phyloP scores from a whole-genome alignment of 208 protist genomes.

The Trypanosoma congolense region DNA sequence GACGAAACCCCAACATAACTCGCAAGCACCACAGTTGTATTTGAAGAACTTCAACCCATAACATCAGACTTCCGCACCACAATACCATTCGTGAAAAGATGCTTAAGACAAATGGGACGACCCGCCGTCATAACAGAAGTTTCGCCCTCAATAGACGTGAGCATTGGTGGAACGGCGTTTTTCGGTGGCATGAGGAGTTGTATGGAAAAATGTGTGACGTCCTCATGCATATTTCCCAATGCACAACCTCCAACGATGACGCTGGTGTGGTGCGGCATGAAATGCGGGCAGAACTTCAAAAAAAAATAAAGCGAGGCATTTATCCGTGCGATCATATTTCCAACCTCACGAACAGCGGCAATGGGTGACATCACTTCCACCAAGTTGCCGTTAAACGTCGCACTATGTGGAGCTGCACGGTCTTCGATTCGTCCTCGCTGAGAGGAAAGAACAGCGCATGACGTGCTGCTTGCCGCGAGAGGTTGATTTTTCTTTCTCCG shows the following conservation, averaged over 20 bases:
- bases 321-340: no score
- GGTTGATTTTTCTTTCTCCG: constrained; percentile 9
- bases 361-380: constrained; percentile 14
- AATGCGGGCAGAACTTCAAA: constrained; percentile 46
- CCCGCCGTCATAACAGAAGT: constrained; percentile 1
- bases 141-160: constrained; percentile 54
- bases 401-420: constrained; percentile 54
- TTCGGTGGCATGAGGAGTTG: constrained; percentile 27
- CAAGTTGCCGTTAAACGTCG: constrained; percentile 46
- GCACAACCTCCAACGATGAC: constrained; percentile 37
- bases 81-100: neutral
- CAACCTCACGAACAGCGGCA: no score
- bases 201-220: constrained; percentile 37
- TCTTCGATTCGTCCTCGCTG: constrained; percentile 53
- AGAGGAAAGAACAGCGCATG: constrained; percentile 56
- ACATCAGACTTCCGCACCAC: neutral
- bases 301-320: no score
- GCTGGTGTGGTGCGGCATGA: constrained; percentile 51
- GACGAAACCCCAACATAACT: no score
- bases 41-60: no score
- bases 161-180: constrained; percentile 38
- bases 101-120: no score
- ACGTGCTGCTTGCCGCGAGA: constrained; percentile 41
- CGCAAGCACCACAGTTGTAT: no score
- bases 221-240: constrained; percentile 42